Conservation (phyloP, 169 alveolate species). For the Eimeria necatrix region DNA sequence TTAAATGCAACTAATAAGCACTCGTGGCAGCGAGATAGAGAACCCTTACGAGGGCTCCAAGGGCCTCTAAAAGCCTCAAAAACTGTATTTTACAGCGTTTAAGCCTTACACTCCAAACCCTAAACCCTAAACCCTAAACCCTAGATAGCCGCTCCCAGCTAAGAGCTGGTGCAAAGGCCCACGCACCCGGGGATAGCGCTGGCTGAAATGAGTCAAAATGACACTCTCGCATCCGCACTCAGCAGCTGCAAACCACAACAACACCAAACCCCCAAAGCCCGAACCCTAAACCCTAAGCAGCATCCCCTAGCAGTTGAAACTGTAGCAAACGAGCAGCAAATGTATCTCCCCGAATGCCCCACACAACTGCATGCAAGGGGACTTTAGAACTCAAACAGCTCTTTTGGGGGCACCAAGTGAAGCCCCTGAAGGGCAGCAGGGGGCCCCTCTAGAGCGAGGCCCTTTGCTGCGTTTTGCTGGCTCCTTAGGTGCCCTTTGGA, state of each 20-base stretch:
- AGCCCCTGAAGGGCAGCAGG: neutral
- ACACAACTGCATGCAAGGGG: no score
- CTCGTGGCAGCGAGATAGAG: no score
- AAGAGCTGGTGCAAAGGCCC: no score
- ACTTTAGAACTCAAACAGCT: neutral
- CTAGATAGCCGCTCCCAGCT: neutral
- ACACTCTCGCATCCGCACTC: conserved; percentile 84
- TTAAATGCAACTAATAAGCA: no score
- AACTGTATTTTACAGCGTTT: no score
- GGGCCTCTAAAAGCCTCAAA: neutral
- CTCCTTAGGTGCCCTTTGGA: no score
- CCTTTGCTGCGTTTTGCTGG: no score
- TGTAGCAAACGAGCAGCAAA: neutral
- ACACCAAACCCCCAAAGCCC: neutral
- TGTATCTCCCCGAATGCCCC: neutral
- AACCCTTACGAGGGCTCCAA: no score
- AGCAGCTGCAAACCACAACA: conserved; percentile 49
- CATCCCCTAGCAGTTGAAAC: neutral
- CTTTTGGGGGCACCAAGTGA: neutral
- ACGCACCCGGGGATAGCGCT: conserved; percentile 91
- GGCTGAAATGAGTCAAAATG: conserved; percentile 95
- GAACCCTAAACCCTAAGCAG: conserved; percentile 18
- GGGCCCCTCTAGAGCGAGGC: no score
- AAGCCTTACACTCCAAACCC: neutral
- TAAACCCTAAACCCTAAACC: neutral